Percentiles rank a stretch among this genome's conserved stretches.
Conservation (phyloP, 495 filamentous ascomycete genomes). For the Tuber magnatum region DNA sequence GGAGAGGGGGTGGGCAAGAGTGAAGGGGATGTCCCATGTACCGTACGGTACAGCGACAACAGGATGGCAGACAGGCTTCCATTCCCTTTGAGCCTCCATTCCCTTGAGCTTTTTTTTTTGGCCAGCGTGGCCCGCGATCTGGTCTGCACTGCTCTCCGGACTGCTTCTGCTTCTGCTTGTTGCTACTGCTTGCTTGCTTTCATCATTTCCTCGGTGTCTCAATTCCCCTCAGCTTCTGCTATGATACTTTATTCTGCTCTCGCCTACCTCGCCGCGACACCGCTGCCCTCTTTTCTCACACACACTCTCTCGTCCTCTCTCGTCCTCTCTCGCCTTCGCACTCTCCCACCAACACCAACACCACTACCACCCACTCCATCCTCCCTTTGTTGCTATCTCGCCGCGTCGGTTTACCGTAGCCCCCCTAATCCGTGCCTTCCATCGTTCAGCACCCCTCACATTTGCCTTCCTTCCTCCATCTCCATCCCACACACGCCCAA, state of each 20-base stretch:
- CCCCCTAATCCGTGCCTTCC: slow-evolving; percentile 20
- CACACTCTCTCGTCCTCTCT: no score
- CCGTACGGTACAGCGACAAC: slow-evolving; percentile 30
- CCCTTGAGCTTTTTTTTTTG: no score
- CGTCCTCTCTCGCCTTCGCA: slow-evolving; percentile 11
- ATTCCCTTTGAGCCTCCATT: slow-evolving; percentile 29
- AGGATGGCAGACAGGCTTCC: slow-evolving; percentile 26
- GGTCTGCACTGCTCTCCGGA: slow-evolving; percentile 24
- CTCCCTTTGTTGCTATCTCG: slow-evolving; percentile 24
- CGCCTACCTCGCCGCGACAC: slow-evolving; percentile 31
- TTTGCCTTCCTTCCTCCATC: slow-evolving; percentile 5
- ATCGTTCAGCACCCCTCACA: slow-evolving; percentile 18
- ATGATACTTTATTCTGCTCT: slow-evolving; percentile 30
- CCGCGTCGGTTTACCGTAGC: slow-evolving; percentile 30
- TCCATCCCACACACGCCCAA: neutral
- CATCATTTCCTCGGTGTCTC: neutral
- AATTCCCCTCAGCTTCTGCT: neutral
- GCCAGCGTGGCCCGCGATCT: slow-evolving; percentile 39
- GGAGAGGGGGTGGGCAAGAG: neutral
- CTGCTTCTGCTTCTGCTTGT: slow-evolving; percentile 1
- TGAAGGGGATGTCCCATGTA: slow-evolving; percentile 37
- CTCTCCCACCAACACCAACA: neutral
- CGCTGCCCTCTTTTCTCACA: slow-evolving; percentile 12
- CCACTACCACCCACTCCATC: slow-evolving; percentile 9
- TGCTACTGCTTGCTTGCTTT: neutral